phyloP scores from a whole-genome alignment of 495 filamentous ascomycete genomes.

The Podospora pseudocomata region DNA sequence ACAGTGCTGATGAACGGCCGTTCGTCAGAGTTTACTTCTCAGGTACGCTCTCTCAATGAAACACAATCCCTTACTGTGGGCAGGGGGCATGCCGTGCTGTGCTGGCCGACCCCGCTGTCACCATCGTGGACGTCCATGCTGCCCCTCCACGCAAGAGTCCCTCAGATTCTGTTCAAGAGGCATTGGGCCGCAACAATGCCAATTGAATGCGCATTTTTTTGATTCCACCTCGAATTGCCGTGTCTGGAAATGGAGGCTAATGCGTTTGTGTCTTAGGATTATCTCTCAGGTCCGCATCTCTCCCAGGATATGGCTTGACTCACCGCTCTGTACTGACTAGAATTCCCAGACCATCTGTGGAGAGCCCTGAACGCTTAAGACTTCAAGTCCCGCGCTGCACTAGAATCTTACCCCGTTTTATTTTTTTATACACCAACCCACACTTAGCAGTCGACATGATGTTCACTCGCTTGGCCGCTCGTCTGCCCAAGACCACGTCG shows the following conservation, averaged over 20 bases:
- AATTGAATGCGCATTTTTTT: neutral
- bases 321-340: constrained; percentile 46
- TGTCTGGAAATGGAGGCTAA: constrained; percentile 30
- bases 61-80: neutral
- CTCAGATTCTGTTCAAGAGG: neutral
- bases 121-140: neutral
- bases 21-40: constrained; percentile 91
- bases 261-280: constrained; percentile 59
- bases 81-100: neutral
- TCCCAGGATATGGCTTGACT: constrained; percentile 32
- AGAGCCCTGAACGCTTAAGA: constrained; percentile 63
- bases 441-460: constrained; percentile 40
- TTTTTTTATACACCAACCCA: constrained; percentile 14
- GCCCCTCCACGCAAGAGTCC: neutral
- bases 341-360: constrained; percentile 85
- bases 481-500: constrained; percentile 43
- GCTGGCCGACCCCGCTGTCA: constrained; percentile 9
- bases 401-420: constrained; percentile 21
- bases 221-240: constrained; percentile 4
- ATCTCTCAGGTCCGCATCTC: constrained; percentile 75
- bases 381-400: constrained; percentile 17
- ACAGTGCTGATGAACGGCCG: constrained; percentile 90
- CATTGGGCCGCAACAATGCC: neutral
- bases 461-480: constrained; percentile 64
- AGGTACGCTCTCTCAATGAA: constrained; percentile 54